A percentile compares a stretch with the other conserved stretches of the same genome.
phyloP scores from a whole-genome alignment of 2,329 filamentous ascomycete genomes.

The Aschersonia sp. region DNA sequence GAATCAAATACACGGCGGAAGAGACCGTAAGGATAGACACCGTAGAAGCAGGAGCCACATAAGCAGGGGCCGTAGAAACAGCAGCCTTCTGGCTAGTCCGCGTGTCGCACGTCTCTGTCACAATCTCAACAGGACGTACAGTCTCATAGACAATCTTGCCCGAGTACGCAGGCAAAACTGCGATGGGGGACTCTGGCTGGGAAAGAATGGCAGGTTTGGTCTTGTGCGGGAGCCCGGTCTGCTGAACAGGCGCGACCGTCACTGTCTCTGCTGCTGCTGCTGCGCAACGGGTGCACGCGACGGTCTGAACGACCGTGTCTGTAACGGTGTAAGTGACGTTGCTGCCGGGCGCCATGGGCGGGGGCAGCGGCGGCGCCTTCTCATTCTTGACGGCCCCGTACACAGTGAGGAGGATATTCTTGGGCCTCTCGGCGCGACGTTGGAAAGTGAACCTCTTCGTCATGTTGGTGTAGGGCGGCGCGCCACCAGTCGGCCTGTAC shows the following conservation, averaged over 20 bases:
- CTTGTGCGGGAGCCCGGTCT: neutral
- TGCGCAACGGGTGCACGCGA: neutral
- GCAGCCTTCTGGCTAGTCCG: neutral
- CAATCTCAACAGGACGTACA: conserved; percentile 10
- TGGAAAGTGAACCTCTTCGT: neutral
- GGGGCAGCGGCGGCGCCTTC: conserved; percentile 16
- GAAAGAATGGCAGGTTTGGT: neutral
- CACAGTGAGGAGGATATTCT: conserved; percentile 23
- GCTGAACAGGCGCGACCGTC: conserved; percentile 1
- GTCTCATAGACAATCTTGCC: conserved; percentile 5
- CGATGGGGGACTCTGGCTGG: conserved; percentile 8
- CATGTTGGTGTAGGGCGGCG: neutral
- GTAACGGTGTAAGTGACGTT: conserved; percentile 5
- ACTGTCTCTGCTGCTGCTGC: neutral
- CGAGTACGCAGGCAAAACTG: neutral
- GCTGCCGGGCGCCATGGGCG: conserved; percentile 13
- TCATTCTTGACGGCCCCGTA: conserved; percentile 23
- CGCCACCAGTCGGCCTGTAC: neutral
- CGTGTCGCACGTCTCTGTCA: conserved; percentile 10
- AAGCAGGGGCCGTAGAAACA: neutral
- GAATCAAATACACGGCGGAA: neutral
- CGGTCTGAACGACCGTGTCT: neutral
- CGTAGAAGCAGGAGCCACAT: too few species aligned
- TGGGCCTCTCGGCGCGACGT: conserved; percentile 13
- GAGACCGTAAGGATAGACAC: neutral